Evolutionary conservation across 139 green algal genomes (phyloP).

Genomic region (Helicosporidium sp.): DNA sequence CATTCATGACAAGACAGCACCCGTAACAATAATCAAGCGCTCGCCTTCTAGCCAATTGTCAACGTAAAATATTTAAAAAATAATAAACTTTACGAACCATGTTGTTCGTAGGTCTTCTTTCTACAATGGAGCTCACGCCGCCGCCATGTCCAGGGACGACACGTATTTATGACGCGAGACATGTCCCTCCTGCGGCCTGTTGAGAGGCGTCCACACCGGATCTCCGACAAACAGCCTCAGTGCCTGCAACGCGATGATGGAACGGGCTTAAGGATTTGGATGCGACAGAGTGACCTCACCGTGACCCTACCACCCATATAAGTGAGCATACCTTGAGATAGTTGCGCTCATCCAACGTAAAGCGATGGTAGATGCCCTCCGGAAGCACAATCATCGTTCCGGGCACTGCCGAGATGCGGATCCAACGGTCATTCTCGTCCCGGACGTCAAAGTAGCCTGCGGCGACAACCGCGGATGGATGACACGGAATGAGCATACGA

Average conservation of each 20-base stretch:
- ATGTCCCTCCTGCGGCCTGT: neutral
- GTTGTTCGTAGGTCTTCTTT: too few relatives aligned
- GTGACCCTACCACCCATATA: neutral
- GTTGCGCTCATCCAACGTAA: slow-evolving; percentile 72
- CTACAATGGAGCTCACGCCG: too few relatives aligned
- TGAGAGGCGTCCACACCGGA: slow-evolving; percentile 73
- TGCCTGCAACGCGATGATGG: slow-evolving; percentile 24
- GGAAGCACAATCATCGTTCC: slow-evolving; percentile 80
- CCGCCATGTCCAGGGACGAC: neutral
- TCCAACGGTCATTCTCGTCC: slow-evolving; percentile 70
- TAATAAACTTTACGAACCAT: too few relatives aligned
- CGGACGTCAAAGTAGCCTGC: slow-evolving; percentile 92
- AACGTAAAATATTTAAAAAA: neutral
- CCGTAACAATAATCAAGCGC: neutral
- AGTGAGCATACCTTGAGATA: slow-evolving; percentile 53
- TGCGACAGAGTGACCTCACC: too few relatives aligned
- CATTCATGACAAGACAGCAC: neutral
- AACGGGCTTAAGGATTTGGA: neutral
- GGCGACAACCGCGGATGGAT: neutral
- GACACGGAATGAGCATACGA: neutral
- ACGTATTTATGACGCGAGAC: neutral
- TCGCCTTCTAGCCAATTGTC: neutral
- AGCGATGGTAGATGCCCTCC: slow-evolving; percentile 90
- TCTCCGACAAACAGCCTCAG: slow-evolving; percentile 85
- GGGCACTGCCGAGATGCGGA: slow-evolving; percentile 56